Evolutionary conservation across 164 flowering plant genomes (phyloP).

Genomic region (Macadamia integrifolia): DNA sequence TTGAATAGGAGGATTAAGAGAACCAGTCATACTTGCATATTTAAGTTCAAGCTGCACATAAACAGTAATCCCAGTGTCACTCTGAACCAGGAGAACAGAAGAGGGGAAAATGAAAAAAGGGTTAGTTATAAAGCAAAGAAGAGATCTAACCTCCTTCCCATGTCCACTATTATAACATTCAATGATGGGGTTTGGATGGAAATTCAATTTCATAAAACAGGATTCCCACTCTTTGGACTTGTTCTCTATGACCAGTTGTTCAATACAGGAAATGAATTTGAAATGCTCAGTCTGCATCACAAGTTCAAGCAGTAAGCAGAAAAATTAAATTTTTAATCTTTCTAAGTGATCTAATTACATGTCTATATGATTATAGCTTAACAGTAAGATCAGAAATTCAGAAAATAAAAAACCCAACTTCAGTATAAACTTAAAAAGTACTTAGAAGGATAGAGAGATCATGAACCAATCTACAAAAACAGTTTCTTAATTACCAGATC

Average conservation of each 20-base stretch:
- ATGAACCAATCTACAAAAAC: background rate
- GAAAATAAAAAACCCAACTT: too few relatives aligned
- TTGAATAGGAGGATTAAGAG: slow-evolving; percentile 72
- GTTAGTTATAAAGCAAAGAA: background rate
- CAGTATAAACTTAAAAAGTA: background rate
- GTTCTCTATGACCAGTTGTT: slow-evolving; percentile 41
- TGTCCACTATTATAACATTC: slow-evolving; percentile 50
- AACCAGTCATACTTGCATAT: slow-evolving; percentile 61
- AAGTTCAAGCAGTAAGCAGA: slow-evolving; percentile 2
- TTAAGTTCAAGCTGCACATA: slow-evolving; percentile 67
- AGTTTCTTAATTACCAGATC: slow-evolving; percentile 41
- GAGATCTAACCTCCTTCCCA: slow-evolving; percentile 56
- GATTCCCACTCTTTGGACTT: slow-evolving; percentile 59
- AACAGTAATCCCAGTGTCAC: background rate
- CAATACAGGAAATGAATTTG: slow-evolving; percentile 69
- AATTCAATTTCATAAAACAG: slow-evolving; percentile 51
- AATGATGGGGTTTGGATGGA: slow-evolving; percentile 48
- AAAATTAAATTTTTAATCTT: background rate
- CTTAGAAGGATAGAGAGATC: background rate
- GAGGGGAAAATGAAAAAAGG: background rate
- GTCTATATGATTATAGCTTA: background rate
- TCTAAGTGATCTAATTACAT: background rate
- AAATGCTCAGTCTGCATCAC: slow-evolving; percentile 67
- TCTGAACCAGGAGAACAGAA: background rate
- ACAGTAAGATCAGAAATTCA: background rate